A percentile compares a stretch with the other conserved stretches of the same genome.
phyloP scores from a whole-genome alignment of 345 rosid species.

The Eucalyptus viminalis region DNA sequence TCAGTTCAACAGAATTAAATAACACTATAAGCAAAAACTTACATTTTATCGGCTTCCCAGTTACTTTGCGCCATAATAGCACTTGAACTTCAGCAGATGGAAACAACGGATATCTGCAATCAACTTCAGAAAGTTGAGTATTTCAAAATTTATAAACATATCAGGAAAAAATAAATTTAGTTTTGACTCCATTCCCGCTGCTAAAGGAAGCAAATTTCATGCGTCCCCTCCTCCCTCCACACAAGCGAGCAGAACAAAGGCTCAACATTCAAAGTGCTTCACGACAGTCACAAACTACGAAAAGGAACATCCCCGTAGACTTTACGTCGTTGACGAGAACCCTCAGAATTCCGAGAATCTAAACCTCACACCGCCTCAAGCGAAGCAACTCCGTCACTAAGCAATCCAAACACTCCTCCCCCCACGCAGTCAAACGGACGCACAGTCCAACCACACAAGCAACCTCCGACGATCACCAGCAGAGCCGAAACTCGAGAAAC shows the following conservation, averaged over 20 bases:
- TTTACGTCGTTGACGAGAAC: not conserved
- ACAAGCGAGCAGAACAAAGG: not conserved
- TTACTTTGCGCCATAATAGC: conserved; percentile 43
- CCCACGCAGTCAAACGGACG: not conserved
- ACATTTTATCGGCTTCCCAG: conserved; percentile 77
- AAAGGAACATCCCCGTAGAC: not conserved
- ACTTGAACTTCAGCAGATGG: not conserved
- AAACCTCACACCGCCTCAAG: not conserved
- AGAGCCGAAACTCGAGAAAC: not conserved
- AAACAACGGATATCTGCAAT: not conserved
- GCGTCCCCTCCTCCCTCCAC: not conserved
- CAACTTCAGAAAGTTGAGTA: not conserved
- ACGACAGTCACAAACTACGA: not conserved
- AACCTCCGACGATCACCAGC: not conserved
- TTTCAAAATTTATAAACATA: not conserved
- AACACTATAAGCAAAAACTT: not conserved
- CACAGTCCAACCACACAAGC: not conserved
- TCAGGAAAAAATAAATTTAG: not conserved
- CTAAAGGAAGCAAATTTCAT: not conserved
- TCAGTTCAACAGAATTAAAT: not conserved
- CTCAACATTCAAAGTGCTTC: not conserved
- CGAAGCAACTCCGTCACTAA: not conserved
- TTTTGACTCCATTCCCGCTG: not conserved
- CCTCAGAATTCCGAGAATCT: not conserved
- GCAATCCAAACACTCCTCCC: not conserved